Percentiles rank a stretch among this genome's conserved stretches.
Conservation (phyloP, 176 grass and related monocot genomes). For the Puya raimondii region DNA sequence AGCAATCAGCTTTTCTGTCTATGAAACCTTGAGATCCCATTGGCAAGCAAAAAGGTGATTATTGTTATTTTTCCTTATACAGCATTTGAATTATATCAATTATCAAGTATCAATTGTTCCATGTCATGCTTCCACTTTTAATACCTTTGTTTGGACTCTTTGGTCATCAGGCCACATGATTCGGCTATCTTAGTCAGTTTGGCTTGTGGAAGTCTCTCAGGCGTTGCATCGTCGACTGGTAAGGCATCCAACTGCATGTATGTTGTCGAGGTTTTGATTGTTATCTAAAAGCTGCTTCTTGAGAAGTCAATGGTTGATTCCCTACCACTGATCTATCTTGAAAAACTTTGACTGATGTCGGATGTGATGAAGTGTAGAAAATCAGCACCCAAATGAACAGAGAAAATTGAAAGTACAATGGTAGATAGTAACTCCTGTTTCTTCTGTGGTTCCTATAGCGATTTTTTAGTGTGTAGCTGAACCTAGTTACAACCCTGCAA, state of each 20-base stretch:
- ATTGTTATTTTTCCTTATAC: background rate
- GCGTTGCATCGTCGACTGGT: conserved; percentile 86
- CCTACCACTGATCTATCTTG: background rate
- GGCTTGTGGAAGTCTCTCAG: conserved; percentile 89
- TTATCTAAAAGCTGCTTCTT: background rate
- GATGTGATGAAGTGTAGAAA: background rate
- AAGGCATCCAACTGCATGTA: conserved; percentile 1
- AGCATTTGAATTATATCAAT: background rate
- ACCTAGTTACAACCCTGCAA: background rate
- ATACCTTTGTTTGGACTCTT: conserved; percentile 22
- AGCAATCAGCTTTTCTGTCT: conserved; percentile 88
- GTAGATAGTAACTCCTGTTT: background rate
- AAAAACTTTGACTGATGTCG: background rate
- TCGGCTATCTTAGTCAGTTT: conserved; percentile 61
- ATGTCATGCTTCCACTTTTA: background rate
- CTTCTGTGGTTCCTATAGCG: background rate
- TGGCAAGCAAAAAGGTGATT: conserved; percentile 78
- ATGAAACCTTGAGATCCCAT: conserved; percentile 79
- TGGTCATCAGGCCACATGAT: conserved; percentile 60
- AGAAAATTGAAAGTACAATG: background rate
- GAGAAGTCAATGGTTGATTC: background rate
- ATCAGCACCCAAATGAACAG: no score
- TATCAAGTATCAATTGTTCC: background rate
- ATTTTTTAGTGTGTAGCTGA: background rate
- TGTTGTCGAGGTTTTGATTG: background rate